Conservation (phyloP, 192 early-diverging fungal species). For the Coemansia sp. region DNA sequence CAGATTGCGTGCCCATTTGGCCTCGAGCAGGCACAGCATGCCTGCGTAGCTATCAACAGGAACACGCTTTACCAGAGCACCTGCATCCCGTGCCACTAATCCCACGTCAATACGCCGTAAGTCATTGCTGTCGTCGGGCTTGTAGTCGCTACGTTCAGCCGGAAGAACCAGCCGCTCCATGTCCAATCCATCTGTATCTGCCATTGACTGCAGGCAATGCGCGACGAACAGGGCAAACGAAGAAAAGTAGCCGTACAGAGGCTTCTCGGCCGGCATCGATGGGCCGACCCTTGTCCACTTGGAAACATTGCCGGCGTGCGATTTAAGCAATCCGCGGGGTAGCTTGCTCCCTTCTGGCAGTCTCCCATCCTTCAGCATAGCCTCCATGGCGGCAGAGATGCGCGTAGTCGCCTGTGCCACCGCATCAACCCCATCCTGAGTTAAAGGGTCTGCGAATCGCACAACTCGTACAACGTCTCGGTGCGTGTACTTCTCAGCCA, state of each 20-base stretch:
- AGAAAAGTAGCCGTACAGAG: not conserved
- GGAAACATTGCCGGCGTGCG: too few species aligned
- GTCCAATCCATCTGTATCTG: not conserved
- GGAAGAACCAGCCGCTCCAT: slow-evolving; percentile 1
- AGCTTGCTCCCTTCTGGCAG: too few species aligned
- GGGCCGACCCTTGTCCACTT: too few species aligned
- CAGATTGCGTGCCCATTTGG: not conserved
- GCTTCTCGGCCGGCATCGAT: not conserved
- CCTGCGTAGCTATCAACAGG: not conserved
- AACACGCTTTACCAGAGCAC: not conserved
- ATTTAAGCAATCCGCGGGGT: too few species aligned
- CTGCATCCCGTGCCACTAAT: not conserved
- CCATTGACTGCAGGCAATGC: not conserved
- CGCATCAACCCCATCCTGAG: too few species aligned
- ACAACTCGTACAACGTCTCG: too few species aligned
- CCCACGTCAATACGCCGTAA: not conserved
- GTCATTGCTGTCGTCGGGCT: not conserved
- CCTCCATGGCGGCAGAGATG: too few species aligned
- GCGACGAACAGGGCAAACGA: not conserved
- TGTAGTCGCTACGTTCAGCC: not conserved
- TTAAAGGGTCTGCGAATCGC: too few species aligned
- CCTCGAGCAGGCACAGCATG: not conserved
- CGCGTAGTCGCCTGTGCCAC: too few species aligned
- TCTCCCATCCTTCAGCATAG: too few species aligned
- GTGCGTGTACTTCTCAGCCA: too few species aligned